phyloP scores from a whole-genome alignment of 768 basidiomycete genomes.

The Phylloporus sp. region DNA sequence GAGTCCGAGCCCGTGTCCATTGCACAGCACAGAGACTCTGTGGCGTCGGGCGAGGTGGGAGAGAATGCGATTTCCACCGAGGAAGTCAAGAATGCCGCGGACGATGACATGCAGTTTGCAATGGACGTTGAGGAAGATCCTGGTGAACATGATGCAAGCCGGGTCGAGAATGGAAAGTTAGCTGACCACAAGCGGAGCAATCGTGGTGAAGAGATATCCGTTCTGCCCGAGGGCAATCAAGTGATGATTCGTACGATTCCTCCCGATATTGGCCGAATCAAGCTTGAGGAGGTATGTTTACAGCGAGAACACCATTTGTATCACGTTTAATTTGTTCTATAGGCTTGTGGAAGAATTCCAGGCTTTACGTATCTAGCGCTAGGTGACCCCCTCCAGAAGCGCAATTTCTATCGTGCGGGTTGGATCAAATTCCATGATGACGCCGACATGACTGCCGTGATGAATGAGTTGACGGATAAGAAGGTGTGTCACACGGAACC shows the following conservation, averaged over 20 bases:
- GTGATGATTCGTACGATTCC: conserved; percentile 95
- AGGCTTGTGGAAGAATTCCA: conserved; percentile 74
- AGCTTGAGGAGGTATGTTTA: conserved; percentile 77
- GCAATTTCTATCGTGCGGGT: conserved; percentile 91
- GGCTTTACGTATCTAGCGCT: conserved; percentile 88
- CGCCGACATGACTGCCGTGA: conserved; percentile 71
- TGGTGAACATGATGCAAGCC: conserved; percentile 54
- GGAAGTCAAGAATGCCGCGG: conserved; percentile 51
- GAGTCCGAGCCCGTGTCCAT: conserved; percentile 50
- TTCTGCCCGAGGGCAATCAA: conserved; percentile 76
- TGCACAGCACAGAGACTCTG: conserved; percentile 52
- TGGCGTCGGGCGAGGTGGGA: conserved; percentile 33
- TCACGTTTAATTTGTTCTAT: conserved; percentile 6
- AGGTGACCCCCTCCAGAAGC: conserved; percentile 89
- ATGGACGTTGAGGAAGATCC: conserved; percentile 70
- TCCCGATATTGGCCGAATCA: conserved; percentile 84
- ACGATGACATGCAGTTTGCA: conserved; percentile 75
- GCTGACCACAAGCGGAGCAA: conserved; percentile 46
- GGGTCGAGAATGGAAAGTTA: conserved; percentile 59
- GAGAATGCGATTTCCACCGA: conserved; percentile 38
- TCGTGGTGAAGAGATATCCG: conserved; percentile 69
- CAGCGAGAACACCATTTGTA: not conserved
- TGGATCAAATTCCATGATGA: conserved; percentile 89
- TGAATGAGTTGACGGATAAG: conserved; percentile 74
- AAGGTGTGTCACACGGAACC: conserved; percentile 52